Evolutionary conservation across 2,329 filamentous ascomycete genomes (phyloP).

Genomic region (Pseudogymnoascus pannorum): DNA sequence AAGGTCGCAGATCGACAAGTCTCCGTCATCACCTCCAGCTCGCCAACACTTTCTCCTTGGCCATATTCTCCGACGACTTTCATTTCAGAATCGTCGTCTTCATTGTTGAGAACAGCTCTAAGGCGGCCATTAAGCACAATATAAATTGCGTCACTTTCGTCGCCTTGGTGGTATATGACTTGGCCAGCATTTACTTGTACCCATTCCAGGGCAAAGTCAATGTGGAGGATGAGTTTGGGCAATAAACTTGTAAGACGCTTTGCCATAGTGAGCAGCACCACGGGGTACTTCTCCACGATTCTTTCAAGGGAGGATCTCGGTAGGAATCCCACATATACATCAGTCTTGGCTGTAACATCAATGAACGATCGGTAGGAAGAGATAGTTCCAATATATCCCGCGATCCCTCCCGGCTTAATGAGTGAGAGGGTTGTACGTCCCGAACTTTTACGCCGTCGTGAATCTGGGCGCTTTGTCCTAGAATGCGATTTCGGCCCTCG

Average conservation of each 20-base stretch:
- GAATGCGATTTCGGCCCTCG: conserved; percentile 20
- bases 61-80: conserved; percentile 87
- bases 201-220: conserved; percentile 98
- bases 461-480: conserved; percentile 27
- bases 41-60: conserved; percentile 94
- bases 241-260: conserved; percentile 86
- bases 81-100: conserved; percentile 61
- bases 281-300: conserved; percentile 87
- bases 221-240: conserved; percentile 84
- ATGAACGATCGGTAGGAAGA: conserved; percentile 95
- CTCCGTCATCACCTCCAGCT: conserved; percentile 94
- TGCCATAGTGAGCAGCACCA: conserved; percentile 89
- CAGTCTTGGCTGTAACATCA: conserved; percentile 93
- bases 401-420: conserved; percentile 89
- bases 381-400: conserved; percentile 89
- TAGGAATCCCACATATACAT: conserved; percentile 95
- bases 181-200: conserved; percentile 93
- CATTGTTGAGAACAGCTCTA: conserved; percentile 72
- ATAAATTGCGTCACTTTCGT: conserved; percentile 97
- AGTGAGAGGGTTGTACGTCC: conserved; percentile 72
- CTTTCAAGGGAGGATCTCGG: conserved; percentile 79
- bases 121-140: conserved; percentile 92
- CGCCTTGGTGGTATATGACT: conserved; percentile 85
- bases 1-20: conserved; percentile 82
- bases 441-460: conserved; percentile 39